Conservation (phyloP, 441 rosid species). For the Raphanus hybrid region DNA sequence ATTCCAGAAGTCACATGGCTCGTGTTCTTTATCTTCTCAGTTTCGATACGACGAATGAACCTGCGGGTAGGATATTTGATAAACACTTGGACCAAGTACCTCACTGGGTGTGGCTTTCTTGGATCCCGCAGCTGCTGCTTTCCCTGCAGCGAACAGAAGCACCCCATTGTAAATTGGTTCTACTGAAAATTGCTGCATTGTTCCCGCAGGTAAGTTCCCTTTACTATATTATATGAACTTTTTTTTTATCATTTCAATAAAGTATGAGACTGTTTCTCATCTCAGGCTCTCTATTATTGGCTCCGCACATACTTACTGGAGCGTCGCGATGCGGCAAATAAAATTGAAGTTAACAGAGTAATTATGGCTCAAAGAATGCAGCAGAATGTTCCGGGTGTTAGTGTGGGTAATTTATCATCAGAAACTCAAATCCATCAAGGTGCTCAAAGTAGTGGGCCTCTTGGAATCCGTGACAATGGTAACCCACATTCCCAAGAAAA, state of each 20-base stretch:
- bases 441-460: slow-evolving; percentile 57
- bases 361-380: slow-evolving; percentile 93
- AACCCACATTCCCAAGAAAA: slow-evolving; percentile 83
- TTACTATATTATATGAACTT: slow-evolving; percentile 3
- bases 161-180: slow-evolving; percentile 91
- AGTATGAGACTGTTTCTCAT: slow-evolving; percentile 32
- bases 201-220: slow-evolving; percentile 77
- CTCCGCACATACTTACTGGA: slow-evolving; percentile 98
- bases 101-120: slow-evolving; percentile 96
- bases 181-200: slow-evolving; percentile 79
- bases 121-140: slow-evolving; percentile 95
- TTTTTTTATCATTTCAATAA: slow-evolving; percentile 18
- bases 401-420: slow-evolving; percentile 57
- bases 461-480: slow-evolving; percentile 77
- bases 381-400: slow-evolving; percentile 61
- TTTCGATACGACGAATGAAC: slow-evolving; percentile 84
- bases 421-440: slow-evolving; percentile 78
- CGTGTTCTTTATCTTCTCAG: slow-evolving; percentile 91
- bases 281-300: slow-evolving; percentile 97
- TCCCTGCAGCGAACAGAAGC: slow-evolving; percentile 96
- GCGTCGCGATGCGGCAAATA: slow-evolving; percentile 96
- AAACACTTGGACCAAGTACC: slow-evolving; percentile 91
- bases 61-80: slow-evolving; percentile 91
- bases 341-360: slow-evolving; percentile 75
- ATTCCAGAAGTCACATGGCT: slow-evolving; percentile 92